Evolutionary conservation across 306 rosid species (phyloP), one percentile per base, ranked within the genome.

Genomic region (Malus sylvestris): DNA sequence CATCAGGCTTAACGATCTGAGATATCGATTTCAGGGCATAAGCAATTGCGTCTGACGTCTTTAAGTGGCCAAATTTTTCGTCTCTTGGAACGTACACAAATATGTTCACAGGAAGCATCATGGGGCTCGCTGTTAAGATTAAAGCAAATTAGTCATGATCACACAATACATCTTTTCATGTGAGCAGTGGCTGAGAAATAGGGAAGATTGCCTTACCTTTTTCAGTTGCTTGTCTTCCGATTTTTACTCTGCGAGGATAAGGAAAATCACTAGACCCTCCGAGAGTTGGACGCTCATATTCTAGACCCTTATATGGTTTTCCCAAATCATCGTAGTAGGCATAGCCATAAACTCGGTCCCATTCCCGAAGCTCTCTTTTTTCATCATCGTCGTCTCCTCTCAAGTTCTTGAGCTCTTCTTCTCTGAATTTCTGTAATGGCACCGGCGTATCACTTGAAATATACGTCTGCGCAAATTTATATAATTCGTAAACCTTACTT

Each of bases 81-180:
- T 91, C 97, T 81, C 90, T 86, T 7, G 98, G 98, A 57, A 95
- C 97, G 70, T 92, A 92, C 65, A 92, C 83, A 86, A 83, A 81
- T 63, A 92, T 76, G 72, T 91, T 88, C 85, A 20, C 33, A 44
- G 71, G 13, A 64, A 78, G 51, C 25, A 51, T 71, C 76, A 90
- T 70, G 81, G 89, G 87, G 44, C 92, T 85, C 86, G 92, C 97
- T 92, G 89, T 20, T 57, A 69, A 38, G 74, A 25, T 42, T 10
- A 63, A 46, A 29, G 4, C 30, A 63, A 25, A 11, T 40, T 4
- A 12, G 7, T 57, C n/a, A 8, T 10, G 12, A 2, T 49, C 55
- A 49, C 45, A 40, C 45, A 49, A 49, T 5, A 49, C 55, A 4
- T 15, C 18, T 49, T 49, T 49, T 49, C 20, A 49, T 15, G 16